Evolutionary conservation across 768 basidiomycete species (phyloP).

Genomic region (Gymnopilus dilepis): DNA sequence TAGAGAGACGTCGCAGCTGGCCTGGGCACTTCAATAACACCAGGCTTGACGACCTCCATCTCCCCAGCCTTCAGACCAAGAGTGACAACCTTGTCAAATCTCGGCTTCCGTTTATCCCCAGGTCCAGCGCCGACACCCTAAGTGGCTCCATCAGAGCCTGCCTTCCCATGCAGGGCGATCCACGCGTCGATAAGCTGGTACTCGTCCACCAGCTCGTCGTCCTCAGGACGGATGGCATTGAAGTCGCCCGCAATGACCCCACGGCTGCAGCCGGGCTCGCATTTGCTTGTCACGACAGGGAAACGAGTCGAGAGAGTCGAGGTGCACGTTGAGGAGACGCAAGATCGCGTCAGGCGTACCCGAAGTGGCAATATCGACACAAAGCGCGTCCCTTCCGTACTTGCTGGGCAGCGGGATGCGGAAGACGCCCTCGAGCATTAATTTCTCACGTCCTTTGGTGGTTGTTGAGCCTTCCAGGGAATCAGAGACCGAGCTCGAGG

Average conservation of each 20-base stretch:
- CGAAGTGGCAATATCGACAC: constrained; percentile 39
- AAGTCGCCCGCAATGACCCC: constrained; percentile 55
- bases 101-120: constrained; percentile 34
- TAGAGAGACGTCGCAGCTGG: constrained; percentile 36
- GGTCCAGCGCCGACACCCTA: constrained; percentile 40
- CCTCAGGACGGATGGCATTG: constrained; percentile 45
- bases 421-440: constrained; percentile 12
- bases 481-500: constrained; percentile 11
- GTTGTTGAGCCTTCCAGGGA: no score
- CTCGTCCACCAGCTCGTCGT: constrained; percentile 40
- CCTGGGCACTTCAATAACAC: constrained; percentile 33
- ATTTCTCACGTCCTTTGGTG: background rate
- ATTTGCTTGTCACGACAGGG: constrained; percentile 36
- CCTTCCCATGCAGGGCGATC: constrained; percentile 38
- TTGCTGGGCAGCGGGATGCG: constrained; percentile 41
- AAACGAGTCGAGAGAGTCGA: constrained; percentile 36
- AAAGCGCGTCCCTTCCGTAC: constrained; percentile 43
- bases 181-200: constrained; percentile 48
- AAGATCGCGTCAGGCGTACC: constrained; percentile 1
- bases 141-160: constrained; percentile 40
- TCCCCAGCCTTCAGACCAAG: constrained; percentile 36
- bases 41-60: constrained; percentile 43
- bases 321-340: constrained; percentile 34
- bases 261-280: constrained; percentile 44
- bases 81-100: constrained; percentile 48